Percentiles rank a stretch among this genome's conserved stretches.
Conservation (phyloP, 1,284 basidiomycete genomes). For the Leccinum laetum region DNA sequence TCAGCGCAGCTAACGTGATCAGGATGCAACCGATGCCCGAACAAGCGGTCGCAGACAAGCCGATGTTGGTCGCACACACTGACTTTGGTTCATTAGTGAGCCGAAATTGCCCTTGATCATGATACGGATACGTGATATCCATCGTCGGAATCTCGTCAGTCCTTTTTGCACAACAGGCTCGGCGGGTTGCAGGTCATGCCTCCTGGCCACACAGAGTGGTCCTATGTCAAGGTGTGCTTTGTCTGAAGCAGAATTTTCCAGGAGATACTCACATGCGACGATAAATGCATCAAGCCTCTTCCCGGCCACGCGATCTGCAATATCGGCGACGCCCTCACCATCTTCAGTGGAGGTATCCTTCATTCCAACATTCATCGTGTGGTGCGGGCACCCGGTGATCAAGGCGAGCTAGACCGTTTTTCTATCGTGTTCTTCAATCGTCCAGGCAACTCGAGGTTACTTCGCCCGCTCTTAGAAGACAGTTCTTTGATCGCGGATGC, state of each 20-base stretch:
- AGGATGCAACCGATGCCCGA: neutral
- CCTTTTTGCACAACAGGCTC: too few species aligned
- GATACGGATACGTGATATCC: too few species aligned
- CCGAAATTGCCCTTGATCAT: neutral
- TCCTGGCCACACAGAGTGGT: too few species aligned
- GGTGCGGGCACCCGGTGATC: neutral
- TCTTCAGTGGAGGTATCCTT: neutral
- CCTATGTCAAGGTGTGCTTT: too few species aligned
- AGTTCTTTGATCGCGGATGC: neutral
- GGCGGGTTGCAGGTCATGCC: too few species aligned
- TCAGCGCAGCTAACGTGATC: neutral
- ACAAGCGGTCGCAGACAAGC: neutral
- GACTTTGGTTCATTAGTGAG: neutral
- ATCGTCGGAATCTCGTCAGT: neutral
- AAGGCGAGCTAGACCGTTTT: neutral
- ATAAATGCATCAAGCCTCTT: neutral
- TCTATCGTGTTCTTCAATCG: neutral
- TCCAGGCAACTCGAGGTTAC: neutral
- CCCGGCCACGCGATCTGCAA: neutral
- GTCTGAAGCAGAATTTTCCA: neutral
- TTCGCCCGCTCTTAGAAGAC: constrained; percentile 6
- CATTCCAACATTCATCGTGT: neutral
- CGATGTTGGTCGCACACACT: neutral
- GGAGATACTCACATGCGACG: neutral
- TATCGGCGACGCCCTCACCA: neutral